Conservation (phyloP, 2,329 filamentous ascomycete species). For the Dactylonectria estremocensis region DNA sequence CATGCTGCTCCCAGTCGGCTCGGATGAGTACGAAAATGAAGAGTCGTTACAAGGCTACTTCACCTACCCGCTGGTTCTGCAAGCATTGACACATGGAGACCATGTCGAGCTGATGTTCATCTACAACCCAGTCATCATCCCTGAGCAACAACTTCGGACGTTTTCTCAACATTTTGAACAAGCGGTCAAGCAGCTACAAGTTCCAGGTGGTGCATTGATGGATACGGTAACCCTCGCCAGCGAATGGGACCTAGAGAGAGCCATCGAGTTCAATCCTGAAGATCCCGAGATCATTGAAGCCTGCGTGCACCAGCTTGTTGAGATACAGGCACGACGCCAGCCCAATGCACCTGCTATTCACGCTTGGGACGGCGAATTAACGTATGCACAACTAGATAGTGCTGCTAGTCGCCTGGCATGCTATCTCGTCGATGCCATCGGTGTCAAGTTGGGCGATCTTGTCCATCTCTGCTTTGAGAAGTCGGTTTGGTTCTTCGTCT, state of each 20-base stretch:
- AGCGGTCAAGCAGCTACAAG: constrained; percentile 7
- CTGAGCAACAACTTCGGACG: constrained; percentile 10
- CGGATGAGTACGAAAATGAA: constrained; percentile 22
- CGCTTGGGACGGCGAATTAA: constrained; percentile 41
- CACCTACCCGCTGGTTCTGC: constrained; percentile 43
- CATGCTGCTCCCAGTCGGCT: background rate
- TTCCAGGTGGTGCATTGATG: background rate
- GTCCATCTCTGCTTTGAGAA: constrained; percentile 46
- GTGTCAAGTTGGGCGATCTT: constrained; percentile 10
- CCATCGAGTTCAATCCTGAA: background rate
- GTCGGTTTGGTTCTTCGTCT: constrained; percentile 40
- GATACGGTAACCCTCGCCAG: background rate
- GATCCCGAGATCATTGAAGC: constrained; percentile 13
- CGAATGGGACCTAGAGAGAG: constrained; percentile 5
- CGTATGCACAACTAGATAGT: constrained; percentile 17
- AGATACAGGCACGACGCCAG: background rate
- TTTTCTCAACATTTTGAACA: background rate
- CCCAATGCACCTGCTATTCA: constrained; percentile 13
- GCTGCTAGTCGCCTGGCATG: constrained; percentile 10
- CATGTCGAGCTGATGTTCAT: constrained; percentile 13
- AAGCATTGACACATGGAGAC: constrained; percentile 7
- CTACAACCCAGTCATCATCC: constrained; percentile 15
- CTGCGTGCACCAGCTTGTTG: constrained; percentile 25
- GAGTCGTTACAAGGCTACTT: constrained; percentile 37
- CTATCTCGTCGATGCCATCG: background rate